A percentile compares a stretch with the other conserved stretches of the same genome.
Conservation (phyloP, 768 basidiomycete species). For the Pleurotus pulmonarius region DNA sequence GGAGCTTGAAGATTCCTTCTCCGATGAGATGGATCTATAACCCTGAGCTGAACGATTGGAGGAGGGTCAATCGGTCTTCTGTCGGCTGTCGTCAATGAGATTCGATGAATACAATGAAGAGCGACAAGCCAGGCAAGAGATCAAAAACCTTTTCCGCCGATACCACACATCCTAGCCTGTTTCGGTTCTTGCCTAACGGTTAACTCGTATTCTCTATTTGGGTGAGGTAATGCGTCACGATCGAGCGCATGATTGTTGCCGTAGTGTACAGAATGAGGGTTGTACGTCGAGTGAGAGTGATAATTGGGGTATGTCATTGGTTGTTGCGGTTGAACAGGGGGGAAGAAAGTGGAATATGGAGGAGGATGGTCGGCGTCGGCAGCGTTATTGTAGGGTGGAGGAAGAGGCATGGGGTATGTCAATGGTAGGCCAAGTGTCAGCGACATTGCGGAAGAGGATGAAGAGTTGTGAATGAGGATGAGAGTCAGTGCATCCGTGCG, state of each 20-base stretch:
- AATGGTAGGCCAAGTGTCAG: background rate
- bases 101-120: background rate
- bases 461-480: constrained; percentile 15
- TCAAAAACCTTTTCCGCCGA: constrained; percentile 68
- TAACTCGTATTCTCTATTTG: constrained; percentile 76
- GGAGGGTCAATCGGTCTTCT: constrained; percentile 96
- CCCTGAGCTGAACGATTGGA: constrained; percentile 92
- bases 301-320: background rate
- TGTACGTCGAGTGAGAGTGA: background rate
- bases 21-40: constrained; percentile 57
- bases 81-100: constrained; percentile 54
- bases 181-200: constrained; percentile 88
- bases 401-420: constrained; percentile 4
- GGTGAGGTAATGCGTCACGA: constrained; percentile 10
- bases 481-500: background rate
- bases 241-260: background rate
- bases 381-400: background rate
- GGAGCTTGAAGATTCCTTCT: background rate
- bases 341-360: no score
- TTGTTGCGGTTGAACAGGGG: background rate
- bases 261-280: background rate
- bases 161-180: constrained; percentile 88
- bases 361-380: background rate
- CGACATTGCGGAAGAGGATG: constrained; percentile 12
- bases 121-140: background rate